Evolutionary conservation across 306 rosid genomes (phyloP), one percentile per base, ranked within the genome.

Genomic region (Fragaria ananassa): DNA sequence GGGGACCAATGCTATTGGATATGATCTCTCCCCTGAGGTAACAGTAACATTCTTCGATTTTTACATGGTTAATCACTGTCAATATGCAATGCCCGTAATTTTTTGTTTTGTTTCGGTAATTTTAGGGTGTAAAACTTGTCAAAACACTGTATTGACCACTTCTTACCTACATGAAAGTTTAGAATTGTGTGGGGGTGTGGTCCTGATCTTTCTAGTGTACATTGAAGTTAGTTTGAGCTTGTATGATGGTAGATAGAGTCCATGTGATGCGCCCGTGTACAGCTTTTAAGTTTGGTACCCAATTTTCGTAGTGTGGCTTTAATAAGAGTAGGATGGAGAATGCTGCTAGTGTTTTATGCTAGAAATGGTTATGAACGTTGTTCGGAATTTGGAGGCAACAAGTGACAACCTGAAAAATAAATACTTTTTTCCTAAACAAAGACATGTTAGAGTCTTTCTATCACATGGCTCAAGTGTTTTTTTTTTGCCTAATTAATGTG

Each of bases 1-100:
- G 76, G 99, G 97, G 69, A 96, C 99, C 21, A 96, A 96, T 78
- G 99, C 99, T 46, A 86, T 96, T 82, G 99, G 99, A 74, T 92
- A 96, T 67, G 99, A 96, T 84, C 99, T 96, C 70, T 89, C 93
- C 8, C 93, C 98, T 2, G 93, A 39, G 93, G 99, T 95, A 76
- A 74, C 8, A 12, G 23, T 41, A 41, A 41, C 44, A 6, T 2
- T 51, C 17, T 35, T 13, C 25, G 18, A 0, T 39, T 17, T 25
- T 46, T 50, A 49, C 19, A 49, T 13, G 53, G 2, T 54, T 54
- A 25, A 4, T 60, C 23, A 60, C 39, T 29, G 2, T 56, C 14
- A 10, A 3, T 6, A 19, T 8, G 61, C 61, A n/a, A 54, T 53
- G 9, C 25, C 23, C 2, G 57, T 45, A 7, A 44, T 10, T 44